A percentile compares a stretch with the other conserved stretches of the same genome.
Evolutionary conservation across 148 eudicot species (phyloP).

Genomic region (Arctostaphylos glauca): DNA sequence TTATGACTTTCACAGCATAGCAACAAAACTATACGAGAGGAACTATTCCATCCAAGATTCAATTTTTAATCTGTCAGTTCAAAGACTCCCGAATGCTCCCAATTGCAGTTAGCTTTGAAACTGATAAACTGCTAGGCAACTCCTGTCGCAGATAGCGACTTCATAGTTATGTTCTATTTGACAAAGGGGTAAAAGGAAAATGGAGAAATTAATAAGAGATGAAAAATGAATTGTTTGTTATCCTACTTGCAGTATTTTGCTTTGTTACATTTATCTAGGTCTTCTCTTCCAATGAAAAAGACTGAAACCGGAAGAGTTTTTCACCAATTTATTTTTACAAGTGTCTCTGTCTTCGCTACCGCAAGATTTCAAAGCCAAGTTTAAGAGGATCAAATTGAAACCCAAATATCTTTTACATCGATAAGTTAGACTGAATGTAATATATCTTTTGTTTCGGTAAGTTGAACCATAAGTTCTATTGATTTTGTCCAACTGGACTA

Average conservation of each 20-base stretch:
- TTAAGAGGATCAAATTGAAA: neutral
- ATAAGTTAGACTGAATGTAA: neutral
- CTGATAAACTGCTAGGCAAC: neutral
- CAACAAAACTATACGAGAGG: conserved; percentile 9
- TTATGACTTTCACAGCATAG: neutral
- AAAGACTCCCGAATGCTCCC: neutral
- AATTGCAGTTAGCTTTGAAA: neutral
- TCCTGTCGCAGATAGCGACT: neutral
- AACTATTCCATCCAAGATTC: conserved; percentile 13
- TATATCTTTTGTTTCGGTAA: neutral
- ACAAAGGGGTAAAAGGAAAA: neutral
- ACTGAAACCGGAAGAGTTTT: neutral
- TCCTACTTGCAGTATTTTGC: too few relatives aligned
- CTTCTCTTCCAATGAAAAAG: neutral
- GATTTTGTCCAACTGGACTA: neutral
- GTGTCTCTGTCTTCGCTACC: neutral
- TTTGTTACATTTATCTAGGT: neutral
- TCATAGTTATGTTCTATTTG: neutral
- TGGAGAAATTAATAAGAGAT: neutral
- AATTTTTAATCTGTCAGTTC: neutral
- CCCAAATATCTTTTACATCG: neutral
- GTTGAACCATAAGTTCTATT: neutral
- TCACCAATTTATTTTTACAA: neutral
- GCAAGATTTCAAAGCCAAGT: neutral
- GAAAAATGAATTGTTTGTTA: neutral